A percentile compares a stretch with the other conserved stretches of the same genome.
These are phyloP conservation scores for Canariomyces notabilis DNA, from an alignment of 2,329 filamentous ascomycete species.

Conservation along the genomic window DNA sequence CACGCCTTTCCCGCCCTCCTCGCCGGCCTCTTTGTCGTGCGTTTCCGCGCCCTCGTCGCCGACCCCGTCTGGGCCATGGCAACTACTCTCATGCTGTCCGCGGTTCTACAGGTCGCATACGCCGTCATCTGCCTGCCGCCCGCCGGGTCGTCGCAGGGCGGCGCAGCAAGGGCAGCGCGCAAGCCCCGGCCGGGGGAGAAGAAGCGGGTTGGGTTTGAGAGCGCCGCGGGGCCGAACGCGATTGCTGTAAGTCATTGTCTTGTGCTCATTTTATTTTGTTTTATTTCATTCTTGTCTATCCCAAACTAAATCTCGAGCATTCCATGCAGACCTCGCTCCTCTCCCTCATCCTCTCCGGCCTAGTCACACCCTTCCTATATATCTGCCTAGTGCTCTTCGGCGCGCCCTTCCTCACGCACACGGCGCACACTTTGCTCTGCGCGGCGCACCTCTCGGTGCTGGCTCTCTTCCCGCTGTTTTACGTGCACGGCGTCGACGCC, in stretches of 20 bases:
- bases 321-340: constrained; percentile 40
- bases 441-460: constrained; percentile 79
- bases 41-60: constrained; percentile 30
- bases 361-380: constrained; percentile 62
- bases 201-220: constrained; percentile 40
- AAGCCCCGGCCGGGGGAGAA: constrained; percentile 40
- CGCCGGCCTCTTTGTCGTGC: constrained; percentile 24
- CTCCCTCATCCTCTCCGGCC: constrained; percentile 31
- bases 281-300: not conserved
- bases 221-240: constrained; percentile 37
- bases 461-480: constrained; percentile 73
- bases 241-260: constrained; percentile 40
- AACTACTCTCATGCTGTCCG: constrained; percentile 28
- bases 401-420: constrained; percentile 79
- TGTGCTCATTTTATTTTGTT: constrained; percentile 2
- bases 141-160: constrained; percentile 44
- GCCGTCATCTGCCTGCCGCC: constrained; percentile 59
- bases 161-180: constrained; percentile 13
- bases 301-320: not conserved
- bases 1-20: constrained; percentile 29
- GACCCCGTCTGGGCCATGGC: constrained; percentile 30
- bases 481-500: constrained; percentile 73
- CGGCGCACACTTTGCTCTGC: constrained; percentile 71
- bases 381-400: constrained; percentile 78
- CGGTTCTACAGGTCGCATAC: constrained; percentile 41